phyloP scores from a whole-genome alignment of 352 stramenopile species.

The Pythium oligandrum region DNA sequence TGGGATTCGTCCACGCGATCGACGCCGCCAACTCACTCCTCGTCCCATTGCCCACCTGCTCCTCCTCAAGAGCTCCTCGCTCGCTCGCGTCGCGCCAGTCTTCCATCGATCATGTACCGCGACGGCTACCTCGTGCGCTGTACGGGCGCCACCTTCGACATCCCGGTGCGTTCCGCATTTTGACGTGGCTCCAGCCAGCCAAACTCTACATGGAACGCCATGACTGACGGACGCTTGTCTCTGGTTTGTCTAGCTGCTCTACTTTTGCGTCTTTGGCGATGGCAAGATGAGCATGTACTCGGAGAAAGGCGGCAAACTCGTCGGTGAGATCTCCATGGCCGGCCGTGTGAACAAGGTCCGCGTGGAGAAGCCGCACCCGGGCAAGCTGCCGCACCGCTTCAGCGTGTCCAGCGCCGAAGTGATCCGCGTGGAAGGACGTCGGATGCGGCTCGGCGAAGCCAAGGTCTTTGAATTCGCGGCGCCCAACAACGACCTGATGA shows the following conservation, averaged over 20 bases:
- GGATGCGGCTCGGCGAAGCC: constrained; percentile 72
- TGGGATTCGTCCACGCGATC: no score
- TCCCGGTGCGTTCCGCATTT: constrained; percentile 30
- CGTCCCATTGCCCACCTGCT: no score
- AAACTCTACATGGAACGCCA: no score
- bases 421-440: constrained; percentile 66
- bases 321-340: constrained; percentile 58
- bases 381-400: constrained; percentile 76
- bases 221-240: no score
- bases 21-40: no score
- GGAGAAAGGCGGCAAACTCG: constrained; percentile 63
- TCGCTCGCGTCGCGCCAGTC: no score
- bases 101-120: constrained; percentile 49
- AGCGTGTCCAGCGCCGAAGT: constrained; percentile 61
- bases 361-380: constrained; percentile 53
- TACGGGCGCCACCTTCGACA: constrained; percentile 37
- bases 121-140: constrained; percentile 78
- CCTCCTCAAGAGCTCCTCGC: no score
- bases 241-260: constrained; percentile 27
- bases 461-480: constrained; percentile 64
- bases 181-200: no score
- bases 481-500: constrained; percentile 73
- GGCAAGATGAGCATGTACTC: constrained; percentile 68
- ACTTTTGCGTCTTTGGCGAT: constrained; percentile 79
- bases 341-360: constrained; percentile 74